These are phyloP conservation scores for Fusarium lyarnte DNA, from an alignment of 2,329 filamentous ascomycete species.

Conservation along the genomic window DNA sequence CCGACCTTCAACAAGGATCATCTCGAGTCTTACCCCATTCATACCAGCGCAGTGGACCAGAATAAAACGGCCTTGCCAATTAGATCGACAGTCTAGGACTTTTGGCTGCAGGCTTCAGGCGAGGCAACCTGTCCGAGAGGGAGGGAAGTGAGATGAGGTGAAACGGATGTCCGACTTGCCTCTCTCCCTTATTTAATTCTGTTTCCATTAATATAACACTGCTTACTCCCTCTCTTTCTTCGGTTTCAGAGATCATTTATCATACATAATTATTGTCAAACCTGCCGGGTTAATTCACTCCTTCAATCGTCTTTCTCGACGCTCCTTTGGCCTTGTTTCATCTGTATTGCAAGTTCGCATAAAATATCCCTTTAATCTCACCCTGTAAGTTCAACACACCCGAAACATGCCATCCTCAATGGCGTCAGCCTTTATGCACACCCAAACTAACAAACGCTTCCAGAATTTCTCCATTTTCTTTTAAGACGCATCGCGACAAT, in stretches of 20 bases:
- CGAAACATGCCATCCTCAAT: not conserved
- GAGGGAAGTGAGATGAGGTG: conserved; percentile 4
- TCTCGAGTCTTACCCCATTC: conserved; percentile 4
- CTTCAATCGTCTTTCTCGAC: conserved; percentile 2
- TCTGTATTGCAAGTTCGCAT: not conserved
- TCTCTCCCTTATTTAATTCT: not conserved
- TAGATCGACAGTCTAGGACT: not conserved
- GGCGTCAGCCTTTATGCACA: not conserved
- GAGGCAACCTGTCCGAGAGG: conserved; percentile 32
- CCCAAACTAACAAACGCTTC: not conserved
- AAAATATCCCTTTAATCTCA: not conserved
- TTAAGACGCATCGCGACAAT: conserved; percentile 19
- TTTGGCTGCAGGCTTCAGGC: conserved; percentile 18
- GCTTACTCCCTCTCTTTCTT: not conserved
- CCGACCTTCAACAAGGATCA: conserved; percentile 10
- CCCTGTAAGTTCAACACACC: conserved; percentile 8
- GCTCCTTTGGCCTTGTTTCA: not conserved
- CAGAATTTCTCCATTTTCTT: conserved; percentile 2
- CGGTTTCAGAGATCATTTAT: not conserved
- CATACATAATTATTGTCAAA: not conserved
- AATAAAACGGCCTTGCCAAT: conserved; percentile 8
- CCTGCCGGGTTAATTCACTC: conserved; percentile 10
- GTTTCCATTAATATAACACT: conserved; percentile 23
- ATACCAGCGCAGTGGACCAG: conserved; percentile 26
- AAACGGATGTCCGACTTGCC: conserved; percentile 3